Base-by-base conservation (phyloP, 208 protist species). In the Wallacemonas sp. region DNA sequence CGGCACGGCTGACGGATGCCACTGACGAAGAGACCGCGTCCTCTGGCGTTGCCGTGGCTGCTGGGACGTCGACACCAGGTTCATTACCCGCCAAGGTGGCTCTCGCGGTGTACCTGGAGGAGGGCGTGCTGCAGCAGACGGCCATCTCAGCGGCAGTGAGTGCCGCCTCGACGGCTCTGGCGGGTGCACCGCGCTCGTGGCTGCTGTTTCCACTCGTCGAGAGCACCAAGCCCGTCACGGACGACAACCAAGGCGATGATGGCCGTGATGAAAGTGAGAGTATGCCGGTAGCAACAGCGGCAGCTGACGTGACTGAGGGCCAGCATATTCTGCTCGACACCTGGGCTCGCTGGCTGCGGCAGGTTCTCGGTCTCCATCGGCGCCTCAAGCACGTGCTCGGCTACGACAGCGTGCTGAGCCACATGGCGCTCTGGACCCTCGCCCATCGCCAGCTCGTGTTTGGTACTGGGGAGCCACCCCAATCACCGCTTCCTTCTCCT, bases 331-430 rank as follows among this genome's bases (percentile, higher is more conserved):
- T 39, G 52, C 52, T 38, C 24, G 29, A 14, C 52, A 12, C 8
- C 17, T 89, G 83, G 83, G 68, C 70, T 9, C 24, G 19, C 17
- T 89, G 83, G 83, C 32, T 89, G 63, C 72, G 70, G 16, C 65
- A 65, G 1, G 11, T 74, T 27, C 60, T 89, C 27, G 69, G 68
- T 1, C 44, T 75, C 27, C 68, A 89, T 38, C 61, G 72, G 24
- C 44, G 49, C 41, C 61, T 84, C 48, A 77, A 78, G 61, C 38
- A 76, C 54, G 48, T 86, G 8, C 64, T 85, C 48, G 63, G 72
- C 33, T 83, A 73, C 76, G 83, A 89, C 47, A 46, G 24, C 6
- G 34, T 86, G 36, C 69, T 89, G 41, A 65, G 64, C 47, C 79
- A 86, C 54, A 46, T 56, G 2, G 68, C 85, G 34, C 65, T 80